Base-by-base conservation (phyloP, 108 stramenopile species). In the Skeletonema grethae region DNA sequence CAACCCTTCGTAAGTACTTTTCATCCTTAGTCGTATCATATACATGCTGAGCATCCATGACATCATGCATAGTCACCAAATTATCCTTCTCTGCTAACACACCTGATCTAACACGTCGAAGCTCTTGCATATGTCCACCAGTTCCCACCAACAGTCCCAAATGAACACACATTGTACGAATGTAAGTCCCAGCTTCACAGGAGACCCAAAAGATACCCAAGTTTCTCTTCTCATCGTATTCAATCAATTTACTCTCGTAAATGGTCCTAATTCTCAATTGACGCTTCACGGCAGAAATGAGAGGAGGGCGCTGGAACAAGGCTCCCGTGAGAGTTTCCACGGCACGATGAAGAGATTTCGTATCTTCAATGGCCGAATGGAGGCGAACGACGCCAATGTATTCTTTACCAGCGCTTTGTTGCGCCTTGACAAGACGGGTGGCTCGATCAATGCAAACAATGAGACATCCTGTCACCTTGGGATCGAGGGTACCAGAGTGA, bases 91-190 rank as follows among this genome's bases (percentile, higher is more conserved):
- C 98, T 29, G 82, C 77, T 73, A 96, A 63, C 7, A 97, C 97
- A 39, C 99, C 99, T 16, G 94, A 95, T 63, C 98, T 83, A 9
- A 98, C 97, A 35, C 99, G 92, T 13, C 99, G 86, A 29, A 99
- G 85, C 81, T 99, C 99, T 81, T 99, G 97, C 99, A 99, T 99
- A 86, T 99, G 99, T 38, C 97, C 99, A n/a, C 99, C 99, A 5
- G 88, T 91, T 24, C 98, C 98, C 15, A 93, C 91, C 63, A 99
- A 66, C 53, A 99, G 74, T 22, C 99, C 99, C 57, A 99, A 75
- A 82, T 99, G 99, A 7, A 99, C 98, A 79, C 99, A 99, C 36
- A 99, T 90, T 6, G 99, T 99, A 15, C 99, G 90, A 24, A 99
- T 92, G 80, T 99, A 99, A 24, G 99, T 99, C 58, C 99, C 99